Evolutionary conservation across 2,329 filamentous ascomycete species (phyloP), one percentile per base, ranked within the genome.

Genomic region (Hypoxylon sp.): DNA sequence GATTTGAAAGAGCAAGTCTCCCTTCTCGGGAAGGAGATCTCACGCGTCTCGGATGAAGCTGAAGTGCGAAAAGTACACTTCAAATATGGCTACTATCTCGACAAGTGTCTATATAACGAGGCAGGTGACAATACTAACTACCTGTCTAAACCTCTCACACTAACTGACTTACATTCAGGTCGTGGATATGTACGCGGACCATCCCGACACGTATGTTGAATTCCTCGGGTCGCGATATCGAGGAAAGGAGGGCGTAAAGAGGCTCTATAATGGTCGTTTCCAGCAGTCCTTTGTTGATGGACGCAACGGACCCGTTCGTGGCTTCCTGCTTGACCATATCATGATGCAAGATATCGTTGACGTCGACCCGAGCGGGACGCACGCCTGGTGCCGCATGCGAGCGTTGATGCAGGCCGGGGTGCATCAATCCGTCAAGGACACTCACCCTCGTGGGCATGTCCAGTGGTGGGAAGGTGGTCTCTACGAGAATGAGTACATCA

Each of bases 401-500:
- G 80, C 83, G 20, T 77, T 86, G 67, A 86, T 86, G 84, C 80
- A 80, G 44, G 83, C 83, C 0, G 83, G 84, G 51, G 84, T 82
- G 28, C 84, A 87, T 72, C 76, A 82, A 68, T 81, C 78, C 59
- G 79, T 86, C 69, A 77, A 79, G 48, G 79, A 82, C 44, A 77
- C 75, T 7, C 82, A 85, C 67, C 83, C 84, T 5, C 79, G 82
- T 10, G 84, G 84, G 1, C 79, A 83, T 49, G 77, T 80, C 10
- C 84, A 86, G 71, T 87, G 84, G 84, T 86, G 83, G 81, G 84
- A 87, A 72, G 84, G 84, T 44, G 84, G 84, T 2, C 73, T 86
- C 34, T 87, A 87, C 73, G 84, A 86, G 74, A 87, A 86, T 69
- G 84, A 86, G 71, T 87, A 85, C 72, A 81, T 86, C 74, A 85